phyloP scores from a whole-genome alignment of 192 early-diverging fungal genomes.

The Diversispora epigaea region DNA sequence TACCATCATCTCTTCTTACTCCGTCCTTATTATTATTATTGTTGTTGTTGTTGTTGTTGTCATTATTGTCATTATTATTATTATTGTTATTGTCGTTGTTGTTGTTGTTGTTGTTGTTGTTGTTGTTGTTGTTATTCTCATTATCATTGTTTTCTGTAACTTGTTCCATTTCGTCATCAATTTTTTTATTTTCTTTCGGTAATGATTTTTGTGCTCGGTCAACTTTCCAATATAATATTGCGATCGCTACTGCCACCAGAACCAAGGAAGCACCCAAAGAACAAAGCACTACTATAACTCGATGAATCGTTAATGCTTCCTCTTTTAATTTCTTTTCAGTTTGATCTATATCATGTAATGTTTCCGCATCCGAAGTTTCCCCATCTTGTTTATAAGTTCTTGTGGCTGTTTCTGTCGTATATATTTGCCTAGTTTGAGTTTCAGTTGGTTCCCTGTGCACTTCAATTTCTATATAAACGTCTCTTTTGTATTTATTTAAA shows the following conservation, averaged over 20 bases:
- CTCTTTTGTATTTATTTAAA: too few species aligned
- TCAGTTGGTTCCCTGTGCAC: too few species aligned
- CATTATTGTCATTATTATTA: conserved; percentile 2
- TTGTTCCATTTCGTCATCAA: neutral
- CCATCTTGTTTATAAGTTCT: too few species aligned
- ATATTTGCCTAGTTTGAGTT: too few species aligned
- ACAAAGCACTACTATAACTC: conserved; percentile 22
- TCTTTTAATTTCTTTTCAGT: conserved; percentile 11
- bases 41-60: neutral
- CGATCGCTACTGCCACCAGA: conserved; percentile 25
- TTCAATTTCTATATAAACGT: too few species aligned
- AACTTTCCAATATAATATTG: conserved; percentile 26
- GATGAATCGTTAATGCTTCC: conserved; percentile 13
- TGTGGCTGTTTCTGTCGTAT: too few species aligned
- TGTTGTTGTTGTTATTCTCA: conserved; percentile 15
- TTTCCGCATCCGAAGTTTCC: too few species aligned
- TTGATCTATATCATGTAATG: neutral
- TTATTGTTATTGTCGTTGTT: neutral
- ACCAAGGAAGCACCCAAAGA: conserved; percentile 19
- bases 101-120: neutral
- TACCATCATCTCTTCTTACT: neutral
- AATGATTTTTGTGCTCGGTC: conserved; percentile 13
- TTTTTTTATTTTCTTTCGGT: neutral
- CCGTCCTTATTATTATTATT: neutral
- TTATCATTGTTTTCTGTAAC: neutral